phyloP scores from a whole-genome alignment of 345 rosid genomes.

The Syzygium aqueum region DNA sequence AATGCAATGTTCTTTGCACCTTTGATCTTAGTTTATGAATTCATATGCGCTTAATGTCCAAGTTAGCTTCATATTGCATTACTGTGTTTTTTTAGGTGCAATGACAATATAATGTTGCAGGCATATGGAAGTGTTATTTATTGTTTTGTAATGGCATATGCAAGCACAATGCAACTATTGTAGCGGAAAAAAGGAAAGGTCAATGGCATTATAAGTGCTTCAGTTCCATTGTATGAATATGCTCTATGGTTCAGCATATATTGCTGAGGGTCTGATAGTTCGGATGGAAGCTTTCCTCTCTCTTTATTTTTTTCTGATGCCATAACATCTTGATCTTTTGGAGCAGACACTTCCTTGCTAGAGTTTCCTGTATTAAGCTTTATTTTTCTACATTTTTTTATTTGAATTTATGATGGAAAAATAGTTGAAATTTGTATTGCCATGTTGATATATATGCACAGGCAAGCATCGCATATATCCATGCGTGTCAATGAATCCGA shows the following conservation, averaged over 20 bases:
- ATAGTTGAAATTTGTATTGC: background rate
- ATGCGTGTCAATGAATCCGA: background rate
- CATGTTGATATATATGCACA: background rate
- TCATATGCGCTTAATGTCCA: background rate
- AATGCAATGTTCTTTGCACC: background rate
- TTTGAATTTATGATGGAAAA: background rate
- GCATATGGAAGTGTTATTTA: background rate
- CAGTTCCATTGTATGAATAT: background rate
- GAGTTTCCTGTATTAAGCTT: background rate
- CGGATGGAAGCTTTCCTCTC: background rate
- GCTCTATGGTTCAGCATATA: background rate
- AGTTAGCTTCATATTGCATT: background rate
- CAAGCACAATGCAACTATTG: background rate
- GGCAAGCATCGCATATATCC: background rate
- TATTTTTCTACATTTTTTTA: background rate
- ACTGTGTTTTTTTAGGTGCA: background rate
- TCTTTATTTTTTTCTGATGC: background rate
- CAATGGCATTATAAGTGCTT: background rate
- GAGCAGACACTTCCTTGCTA: background rate
- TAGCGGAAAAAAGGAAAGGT: background rate
- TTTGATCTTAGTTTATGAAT: background rate
- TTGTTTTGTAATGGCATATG: background rate
- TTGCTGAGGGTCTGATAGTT: background rate
- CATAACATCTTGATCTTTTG: background rate
- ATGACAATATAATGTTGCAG: conserved; percentile 2